Evolutionary conservation across 1,139 yeast genomes (phyloP).

Genomic region (Pichia cactophila): DNA sequence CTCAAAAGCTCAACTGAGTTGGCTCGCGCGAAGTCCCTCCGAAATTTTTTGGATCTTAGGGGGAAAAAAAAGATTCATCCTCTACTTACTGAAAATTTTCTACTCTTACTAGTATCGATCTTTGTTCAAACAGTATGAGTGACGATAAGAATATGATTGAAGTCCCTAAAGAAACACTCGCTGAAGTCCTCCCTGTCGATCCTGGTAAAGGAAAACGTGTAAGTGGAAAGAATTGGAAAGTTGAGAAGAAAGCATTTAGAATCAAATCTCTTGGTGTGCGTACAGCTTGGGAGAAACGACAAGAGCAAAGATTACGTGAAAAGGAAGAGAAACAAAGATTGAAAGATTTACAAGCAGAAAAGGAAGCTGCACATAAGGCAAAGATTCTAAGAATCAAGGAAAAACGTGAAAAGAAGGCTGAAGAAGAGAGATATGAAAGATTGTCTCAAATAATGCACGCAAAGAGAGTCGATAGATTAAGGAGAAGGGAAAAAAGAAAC

Average conservation of each 20-base stretch:
- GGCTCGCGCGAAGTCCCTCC: no score
- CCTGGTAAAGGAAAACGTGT: conserved; percentile 39
- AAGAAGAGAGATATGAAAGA: conserved; percentile 64
- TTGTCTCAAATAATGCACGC: conserved; percentile 71
- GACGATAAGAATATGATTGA: background rate
- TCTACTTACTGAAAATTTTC: background rate
- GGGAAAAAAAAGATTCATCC: background rate
- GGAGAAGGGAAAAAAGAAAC: conserved; percentile 76
- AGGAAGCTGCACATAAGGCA: conserved; percentile 43
- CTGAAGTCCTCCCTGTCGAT: conserved; percentile 21
- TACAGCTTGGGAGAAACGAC: conserved; percentile 24
- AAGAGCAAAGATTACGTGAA: conserved; percentile 25
- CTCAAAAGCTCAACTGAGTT: conserved; percentile 13
- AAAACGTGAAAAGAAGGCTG: conserved; percentile 62
- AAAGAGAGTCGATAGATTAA: conserved; percentile 69
- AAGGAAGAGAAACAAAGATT: conserved; percentile 29
- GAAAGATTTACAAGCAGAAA: conserved; percentile 54
- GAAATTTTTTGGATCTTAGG: no score
- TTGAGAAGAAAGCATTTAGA: conserved; percentile 42
- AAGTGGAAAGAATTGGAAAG: conserved; percentile 47
- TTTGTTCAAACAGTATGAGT: background rate
- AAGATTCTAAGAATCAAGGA: conserved; percentile 51
- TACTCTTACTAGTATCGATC: background rate
- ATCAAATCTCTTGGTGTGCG: conserved; percentile 31
- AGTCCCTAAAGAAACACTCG: background rate